Evolutionary conservation across 768 basidiomycete species (phyloP), one percentile per base, ranked within the genome.

Genomic region (Lentinus brumalis): DNA sequence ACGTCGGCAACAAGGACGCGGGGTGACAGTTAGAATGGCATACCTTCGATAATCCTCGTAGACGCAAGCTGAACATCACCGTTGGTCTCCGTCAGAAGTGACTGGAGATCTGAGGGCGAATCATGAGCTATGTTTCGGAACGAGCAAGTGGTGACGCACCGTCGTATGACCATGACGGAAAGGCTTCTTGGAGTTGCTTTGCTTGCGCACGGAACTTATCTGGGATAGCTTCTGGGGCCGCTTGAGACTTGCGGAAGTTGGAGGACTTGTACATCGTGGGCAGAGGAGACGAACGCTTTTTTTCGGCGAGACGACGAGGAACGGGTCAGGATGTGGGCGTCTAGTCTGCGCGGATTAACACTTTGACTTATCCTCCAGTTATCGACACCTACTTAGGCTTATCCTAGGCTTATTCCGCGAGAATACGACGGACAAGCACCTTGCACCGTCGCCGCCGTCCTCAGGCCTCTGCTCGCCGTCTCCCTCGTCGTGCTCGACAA

Each of bases 11-110:
- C 29, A 57, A 55, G 65, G 52, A 61, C 62, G 60, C 55, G 58
- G 60, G 47, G 59, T 35, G 56, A 61, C 41, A 41, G 61, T 47
- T 1, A 41, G 15, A 2, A 11, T 49, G 15, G 65, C 76, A 9
- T 21, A 91, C 92, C 92, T 71, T 94, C 92, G 56, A 77, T 83
- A 64, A 94, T 91, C 70, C 86, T 81, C n/a, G 81, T 81, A 4
- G 83, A 89, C 46, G 91, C 92, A 57, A 86, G 66, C 64, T 89
- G 74, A 41, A 86, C 76, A 71, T 93, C 90, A 46, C 92, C 92
- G 40, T 73, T 75, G 21, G 84, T 83, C 73, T 94, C 92, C 53
- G 67, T 63, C 47, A 94, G 81, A 55, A 90, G 78, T 7, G 87
- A 85, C 63, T 83, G 79, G 64, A 94, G 82, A 77, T 94, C 92